These are phyloP conservation scores for Geosmithia flava DNA, from an alignment of 2,329 filamentous ascomycete genomes.

Conservation along the genomic window DNA sequence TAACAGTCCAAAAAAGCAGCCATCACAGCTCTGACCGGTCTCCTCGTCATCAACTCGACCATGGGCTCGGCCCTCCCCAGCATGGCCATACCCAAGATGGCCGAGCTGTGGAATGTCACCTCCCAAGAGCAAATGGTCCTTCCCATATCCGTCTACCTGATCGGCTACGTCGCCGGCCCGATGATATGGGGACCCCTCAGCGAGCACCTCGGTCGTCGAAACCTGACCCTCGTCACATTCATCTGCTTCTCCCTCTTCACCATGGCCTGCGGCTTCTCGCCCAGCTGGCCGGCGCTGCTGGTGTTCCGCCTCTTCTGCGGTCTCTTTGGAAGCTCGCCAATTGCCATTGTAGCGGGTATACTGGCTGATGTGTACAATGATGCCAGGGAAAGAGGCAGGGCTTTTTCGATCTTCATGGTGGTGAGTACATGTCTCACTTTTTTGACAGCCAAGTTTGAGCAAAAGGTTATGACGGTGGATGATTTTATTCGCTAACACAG, in stretches of 20 bases:
- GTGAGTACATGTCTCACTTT: slow-evolving; percentile 19
- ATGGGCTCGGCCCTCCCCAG: slow-evolving; percentile 53
- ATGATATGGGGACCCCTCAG: slow-evolving; percentile 53
- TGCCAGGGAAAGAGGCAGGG: slow-evolving; percentile 31
- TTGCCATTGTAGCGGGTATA: slow-evolving; percentile 50
- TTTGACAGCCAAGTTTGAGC: slow-evolving; percentile 2
- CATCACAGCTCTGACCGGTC: slow-evolving; percentile 41
- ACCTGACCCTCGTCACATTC: slow-evolving; percentile 31
- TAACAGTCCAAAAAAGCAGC: slow-evolving; percentile 38
- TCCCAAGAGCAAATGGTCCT: slow-evolving; percentile 32
- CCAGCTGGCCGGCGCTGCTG: slow-evolving; percentile 37
- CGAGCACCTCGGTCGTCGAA: slow-evolving; percentile 49
- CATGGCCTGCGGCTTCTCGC: slow-evolving; percentile 42
- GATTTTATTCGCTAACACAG: no score
- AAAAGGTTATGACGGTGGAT: no score
- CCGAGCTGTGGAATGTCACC: slow-evolving; percentile 41
- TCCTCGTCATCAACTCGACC: slow-evolving; percentile 54
- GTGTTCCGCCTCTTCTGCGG: slow-evolving; percentile 42
- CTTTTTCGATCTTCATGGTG: slow-evolving; percentile 52
- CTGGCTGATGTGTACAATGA: slow-evolving; percentile 55
- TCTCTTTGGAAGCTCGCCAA: slow-evolving; percentile 42
- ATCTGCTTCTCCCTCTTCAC: slow-evolving; percentile 35
- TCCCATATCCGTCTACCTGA: slow-evolving; percentile 50
- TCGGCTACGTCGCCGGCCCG: slow-evolving; percentile 51
- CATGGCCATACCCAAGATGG: slow-evolving; percentile 47